phyloP scores from a whole-genome alignment of 1,284 basidiomycete genomes.

The Paramarasmius palmivorus region DNA sequence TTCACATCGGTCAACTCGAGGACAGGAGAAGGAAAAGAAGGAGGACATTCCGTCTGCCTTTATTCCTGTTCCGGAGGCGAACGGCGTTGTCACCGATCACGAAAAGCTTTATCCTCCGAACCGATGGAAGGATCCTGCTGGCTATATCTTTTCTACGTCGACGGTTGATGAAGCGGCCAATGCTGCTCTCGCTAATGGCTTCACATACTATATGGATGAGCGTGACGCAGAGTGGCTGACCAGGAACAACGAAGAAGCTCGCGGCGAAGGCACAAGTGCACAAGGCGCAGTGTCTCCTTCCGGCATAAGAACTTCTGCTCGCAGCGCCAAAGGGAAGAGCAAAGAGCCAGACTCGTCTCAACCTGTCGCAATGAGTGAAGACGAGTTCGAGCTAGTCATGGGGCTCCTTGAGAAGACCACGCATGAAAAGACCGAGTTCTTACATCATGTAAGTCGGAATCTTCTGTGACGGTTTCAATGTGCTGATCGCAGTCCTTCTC shows the following conservation, averaged over 20 bases:
- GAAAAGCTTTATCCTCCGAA: slow-evolving; percentile 69
- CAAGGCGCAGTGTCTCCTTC: slow-evolving; percentile 66
- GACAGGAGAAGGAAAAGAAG: slow-evolving; percentile 40
- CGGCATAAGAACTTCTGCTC: slow-evolving; percentile 51
- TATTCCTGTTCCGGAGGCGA: slow-evolving; percentile 92
- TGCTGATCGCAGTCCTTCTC: slow-evolving; percentile 1
- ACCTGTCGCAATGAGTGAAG: slow-evolving; percentile 76
- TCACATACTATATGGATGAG: slow-evolving; percentile 95
- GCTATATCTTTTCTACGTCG: slow-evolving; percentile 85
- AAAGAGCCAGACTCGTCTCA: slow-evolving; percentile 70
- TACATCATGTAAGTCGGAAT: slow-evolving; percentile 76
- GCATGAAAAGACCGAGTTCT: slow-evolving; percentile 87
- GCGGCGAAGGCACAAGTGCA: slow-evolving; percentile 81
- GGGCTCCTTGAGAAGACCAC: slow-evolving; percentile 91
- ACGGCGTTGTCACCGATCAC: slow-evolving; percentile 78
- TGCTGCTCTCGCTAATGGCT: slow-evolving; percentile 63
- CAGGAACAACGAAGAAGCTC: slow-evolving; percentile 86
- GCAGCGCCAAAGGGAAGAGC: slow-evolving; percentile 75
- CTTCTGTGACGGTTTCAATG: background rate
- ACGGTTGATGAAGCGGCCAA: slow-evolving; percentile 81
- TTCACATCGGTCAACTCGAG: slow-evolving; percentile 41
- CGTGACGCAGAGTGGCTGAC: slow-evolving; percentile 94
- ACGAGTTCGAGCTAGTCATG: slow-evolving; percentile 95
- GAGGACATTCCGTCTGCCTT: slow-evolving; percentile 58
- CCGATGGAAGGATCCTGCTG: slow-evolving; percentile 75